A percentile compares a stretch with the other conserved stretches of the same genome.
phyloP scores from a whole-genome alignment of 257 asterid species.

The Catharanthus roseus region DNA sequence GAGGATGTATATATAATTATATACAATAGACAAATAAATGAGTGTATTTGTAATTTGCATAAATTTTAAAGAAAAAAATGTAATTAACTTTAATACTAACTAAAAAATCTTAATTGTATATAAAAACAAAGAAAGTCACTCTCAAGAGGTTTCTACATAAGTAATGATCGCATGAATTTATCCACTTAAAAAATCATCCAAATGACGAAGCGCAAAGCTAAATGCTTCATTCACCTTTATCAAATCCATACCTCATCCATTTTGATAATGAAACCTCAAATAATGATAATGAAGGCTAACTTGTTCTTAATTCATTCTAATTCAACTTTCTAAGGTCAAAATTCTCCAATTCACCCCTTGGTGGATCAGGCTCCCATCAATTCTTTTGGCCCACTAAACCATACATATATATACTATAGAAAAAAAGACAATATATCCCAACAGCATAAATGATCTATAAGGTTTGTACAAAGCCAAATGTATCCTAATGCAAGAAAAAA shows the following conservation, averaged over 20 bases:
- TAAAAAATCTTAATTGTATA: too few species aligned
- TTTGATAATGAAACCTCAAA: neutral
- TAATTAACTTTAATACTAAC: too few species aligned
- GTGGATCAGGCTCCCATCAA: conserved; percentile 1
- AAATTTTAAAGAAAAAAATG: too few species aligned
- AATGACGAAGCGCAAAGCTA: neutral
- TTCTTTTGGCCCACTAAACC: neutral
- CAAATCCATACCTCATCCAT: neutral
- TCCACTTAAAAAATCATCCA: neutral
- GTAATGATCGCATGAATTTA: too few species aligned
- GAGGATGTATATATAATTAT: too few species aligned
- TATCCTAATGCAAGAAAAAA: neutral
- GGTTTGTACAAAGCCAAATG: neutral
- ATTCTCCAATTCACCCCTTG: neutral
- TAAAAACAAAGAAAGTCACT: neutral
- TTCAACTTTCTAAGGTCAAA: neutral
- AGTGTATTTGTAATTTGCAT: too few species aligned
- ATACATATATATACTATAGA: neutral
- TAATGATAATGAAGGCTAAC: neutral
- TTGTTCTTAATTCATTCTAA: neutral
- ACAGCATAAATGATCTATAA: neutral
- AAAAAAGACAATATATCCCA: conserved; percentile 10
- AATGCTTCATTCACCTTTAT: too few species aligned
- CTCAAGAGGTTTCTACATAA: too few species aligned
- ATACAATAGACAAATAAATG: too few species aligned